phyloP scores from a whole-genome alignment of 164 flowering plant genomes.

The Magnolia changhungtana region DNA sequence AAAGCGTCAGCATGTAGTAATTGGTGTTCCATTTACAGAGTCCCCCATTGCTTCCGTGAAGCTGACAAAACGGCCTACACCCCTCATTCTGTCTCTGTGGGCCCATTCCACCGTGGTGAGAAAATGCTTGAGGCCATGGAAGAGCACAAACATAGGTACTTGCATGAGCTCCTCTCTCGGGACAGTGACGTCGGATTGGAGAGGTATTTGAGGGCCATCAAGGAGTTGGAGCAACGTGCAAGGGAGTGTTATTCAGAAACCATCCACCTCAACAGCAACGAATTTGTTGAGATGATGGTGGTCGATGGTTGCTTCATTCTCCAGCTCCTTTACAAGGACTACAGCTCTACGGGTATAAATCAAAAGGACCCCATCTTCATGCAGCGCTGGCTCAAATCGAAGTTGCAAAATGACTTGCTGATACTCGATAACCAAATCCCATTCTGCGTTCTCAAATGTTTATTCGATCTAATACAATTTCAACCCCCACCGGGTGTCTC shows the following conservation, averaged over 20 bases:
- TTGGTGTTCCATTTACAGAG: not conserved
- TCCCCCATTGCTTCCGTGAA: not conserved
- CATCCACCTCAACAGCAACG: not conserved
- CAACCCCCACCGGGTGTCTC: not conserved
- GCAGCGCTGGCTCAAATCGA: not conserved
- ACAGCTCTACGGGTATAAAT: not conserved
- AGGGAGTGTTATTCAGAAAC: conserved; percentile 47
- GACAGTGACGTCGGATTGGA: not conserved
- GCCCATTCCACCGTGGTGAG: not conserved
- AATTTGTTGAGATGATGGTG: not conserved
- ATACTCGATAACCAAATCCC: not conserved
- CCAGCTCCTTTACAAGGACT: not conserved
- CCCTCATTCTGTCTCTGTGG: not conserved
- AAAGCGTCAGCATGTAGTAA: not conserved
- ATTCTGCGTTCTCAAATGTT: not conserved
- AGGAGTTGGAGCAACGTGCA: conserved; percentile 10
- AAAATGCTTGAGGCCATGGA: not conserved
- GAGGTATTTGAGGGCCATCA: not conserved
- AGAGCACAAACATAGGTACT: not conserved
- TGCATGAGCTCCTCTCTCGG: not conserved
- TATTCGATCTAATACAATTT: not conserved
- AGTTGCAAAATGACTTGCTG: not conserved
- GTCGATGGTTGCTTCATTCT: conserved; percentile 8
- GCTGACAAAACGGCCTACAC: not conserved
- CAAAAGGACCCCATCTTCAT: not conserved